Base-by-base conservation (phyloP, 805 yeast species). In the Sugiyamaella lignohabitans region DNA sequence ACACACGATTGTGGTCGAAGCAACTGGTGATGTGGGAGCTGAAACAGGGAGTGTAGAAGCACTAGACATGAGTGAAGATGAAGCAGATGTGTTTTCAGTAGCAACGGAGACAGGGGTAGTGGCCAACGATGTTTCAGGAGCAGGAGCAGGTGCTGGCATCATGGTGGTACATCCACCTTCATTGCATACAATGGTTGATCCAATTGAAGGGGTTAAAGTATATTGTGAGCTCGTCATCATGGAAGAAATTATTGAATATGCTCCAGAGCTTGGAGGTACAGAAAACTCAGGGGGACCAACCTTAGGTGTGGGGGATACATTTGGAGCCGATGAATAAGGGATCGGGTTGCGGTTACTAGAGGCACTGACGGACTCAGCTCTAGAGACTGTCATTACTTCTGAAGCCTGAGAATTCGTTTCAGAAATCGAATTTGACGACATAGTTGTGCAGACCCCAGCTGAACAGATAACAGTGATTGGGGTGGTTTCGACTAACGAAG, bases 391-490 rank as follows among this genome's bases (percentile, higher is more conserved):
- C n/a, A n/a, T n/a, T n/a, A n/a, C n/a, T n/a, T n/a, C n/a, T 35
- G 38, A 35, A 19, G 21, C 8, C 38, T 6, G 8, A 19, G 34
- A 11, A 17, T 4, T 34, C 3, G 35, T 32, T 18, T 14, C 23
- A 20, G 38, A 4, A 5, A 4, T 8, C 29, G 46, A 8, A n/a
- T 8, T 10, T 5, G 43, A 23, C 8, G 19, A 16, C 43, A 24
- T 40, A 14, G 43, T 24, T 16, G 43, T 18, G 43, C 43, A 40
- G 8, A 24, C 21, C 43, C 14, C 32, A 8, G 11, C 32, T 8
- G 32, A 27, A 14, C 32, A 27, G 14, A 38, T 14, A 38, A 19
- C 20, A 19, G 35, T 24, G 37, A 19, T 14, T 14, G 35, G 24
- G 35, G 42, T 16, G n/a, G 38, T 16, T 14, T 6, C 18, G 38